These are phyloP conservation scores for Ramalina peruviana DNA, from an alignment of 495 filamentous ascomycete species.

Conservation along the genomic window DNA sequence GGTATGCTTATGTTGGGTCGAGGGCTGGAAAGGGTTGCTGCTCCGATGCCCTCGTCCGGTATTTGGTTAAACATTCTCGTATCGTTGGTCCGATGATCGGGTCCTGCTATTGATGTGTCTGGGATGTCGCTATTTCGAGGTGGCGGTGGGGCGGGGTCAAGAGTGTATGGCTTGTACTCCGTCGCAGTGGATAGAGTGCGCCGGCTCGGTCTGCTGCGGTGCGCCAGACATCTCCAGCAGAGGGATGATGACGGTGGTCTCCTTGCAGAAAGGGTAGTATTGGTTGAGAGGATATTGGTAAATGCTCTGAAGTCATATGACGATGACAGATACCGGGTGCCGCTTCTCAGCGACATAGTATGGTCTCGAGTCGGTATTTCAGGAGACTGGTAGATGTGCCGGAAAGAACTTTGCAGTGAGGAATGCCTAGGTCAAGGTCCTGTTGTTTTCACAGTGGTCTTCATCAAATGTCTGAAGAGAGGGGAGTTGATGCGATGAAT, in stretches of 20 bases:
- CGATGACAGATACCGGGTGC: slow-evolving; percentile 34
- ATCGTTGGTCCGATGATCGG: slow-evolving; percentile 38
- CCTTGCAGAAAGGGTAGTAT: not conserved
- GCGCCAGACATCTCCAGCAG: not conserved
- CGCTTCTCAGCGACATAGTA: slow-evolving; percentile 14
- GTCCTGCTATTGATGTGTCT: slow-evolving; percentile 55
- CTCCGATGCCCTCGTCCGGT: slow-evolving; percentile 10
- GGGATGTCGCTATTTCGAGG: slow-evolving; percentile 52
- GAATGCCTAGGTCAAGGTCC: too few relatives aligned
- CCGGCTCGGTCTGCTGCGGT: slow-evolving; percentile 17
- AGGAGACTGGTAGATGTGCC: too few relatives aligned
- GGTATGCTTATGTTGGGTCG: slow-evolving; percentile 25
- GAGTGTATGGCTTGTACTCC: slow-evolving; percentile 60
- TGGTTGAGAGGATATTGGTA: slow-evolving; percentile 33
- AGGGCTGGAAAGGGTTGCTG: too few relatives aligned
- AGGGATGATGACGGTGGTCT: not conserved
- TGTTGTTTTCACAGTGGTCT: too few relatives aligned
- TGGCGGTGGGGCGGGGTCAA: slow-evolving; percentile 47
- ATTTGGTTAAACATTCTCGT: slow-evolving; percentile 32
- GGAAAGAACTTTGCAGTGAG: too few relatives aligned
- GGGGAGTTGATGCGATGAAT: slow-evolving; percentile 37
- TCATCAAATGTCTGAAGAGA: slow-evolving; percentile 27
- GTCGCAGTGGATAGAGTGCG: slow-evolving; percentile 59
- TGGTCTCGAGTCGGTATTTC: not conserved
- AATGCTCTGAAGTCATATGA: slow-evolving; percentile 23